These are phyloP conservation scores for Dichomitus squalens DNA, from an alignment of 1,284 basidiomycete species.

Conservation along the genomic window DNA sequence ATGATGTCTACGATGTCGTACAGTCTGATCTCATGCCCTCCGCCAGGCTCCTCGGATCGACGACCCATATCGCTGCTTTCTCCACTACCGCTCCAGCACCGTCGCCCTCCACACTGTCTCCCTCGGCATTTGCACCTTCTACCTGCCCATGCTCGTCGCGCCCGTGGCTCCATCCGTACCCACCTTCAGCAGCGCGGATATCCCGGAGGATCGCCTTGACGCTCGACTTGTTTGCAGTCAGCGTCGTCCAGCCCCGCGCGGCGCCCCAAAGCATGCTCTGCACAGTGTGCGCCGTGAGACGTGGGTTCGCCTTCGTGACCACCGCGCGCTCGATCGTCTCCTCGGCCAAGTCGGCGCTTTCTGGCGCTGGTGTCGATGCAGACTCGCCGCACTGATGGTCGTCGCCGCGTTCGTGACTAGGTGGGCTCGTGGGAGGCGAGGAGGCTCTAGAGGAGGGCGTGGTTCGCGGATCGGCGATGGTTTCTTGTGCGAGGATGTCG, in stretches of 20 bases:
- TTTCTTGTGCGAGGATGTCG: constrained; percentile 51
- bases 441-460: constrained; percentile 2
- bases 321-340: constrained; percentile 52
- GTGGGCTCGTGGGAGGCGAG: no score
- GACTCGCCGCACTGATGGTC: no score
- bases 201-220: constrained; percentile 73
- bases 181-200: constrained; percentile 38
- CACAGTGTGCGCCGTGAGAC: constrained; percentile 69
- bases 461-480: constrained; percentile 36
- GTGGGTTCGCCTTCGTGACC: constrained; percentile 56
- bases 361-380: not conserved
- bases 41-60: constrained; percentile 75
- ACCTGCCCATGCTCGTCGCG: not conserved
- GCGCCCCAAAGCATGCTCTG: constrained; percentile 72
- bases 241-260: constrained; percentile 73
- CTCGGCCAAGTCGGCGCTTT: constrained; percentile 7
- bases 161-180: constrained; percentile 25
- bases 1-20: no score
- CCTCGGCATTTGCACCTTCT: constrained; percentile 14
- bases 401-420: not conserved
- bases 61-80: constrained; percentile 66
- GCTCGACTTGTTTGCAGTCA: constrained; percentile 79
- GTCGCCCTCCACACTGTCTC: no score
- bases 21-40: constrained; percentile 65
- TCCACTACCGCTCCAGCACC: constrained; percentile 20